These are phyloP conservation scores for Fraxinus greggii DNA, from an alignment of 305 asterid species.

Conservation along the genomic window DNA sequence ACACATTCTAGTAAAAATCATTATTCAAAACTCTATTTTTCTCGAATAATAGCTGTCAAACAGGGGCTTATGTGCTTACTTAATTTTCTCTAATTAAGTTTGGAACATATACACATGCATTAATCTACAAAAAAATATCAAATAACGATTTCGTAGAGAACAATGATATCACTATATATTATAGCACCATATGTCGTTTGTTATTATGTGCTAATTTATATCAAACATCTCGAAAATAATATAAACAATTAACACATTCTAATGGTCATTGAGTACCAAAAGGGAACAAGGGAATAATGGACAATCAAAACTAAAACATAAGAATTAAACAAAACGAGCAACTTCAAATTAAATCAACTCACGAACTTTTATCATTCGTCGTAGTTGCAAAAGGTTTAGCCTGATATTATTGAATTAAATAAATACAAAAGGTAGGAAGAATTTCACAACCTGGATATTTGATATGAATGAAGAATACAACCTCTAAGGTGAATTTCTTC, in stretches of 20 bases:
- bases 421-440: not conserved
- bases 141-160: too few relatives aligned
- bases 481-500: not conserved
- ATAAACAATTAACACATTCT: too few relatives aligned
- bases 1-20: too few relatives aligned
- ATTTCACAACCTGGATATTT: not conserved
- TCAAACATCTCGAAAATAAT: not conserved
- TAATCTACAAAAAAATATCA: too few relatives aligned
- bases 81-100: too few relatives aligned
- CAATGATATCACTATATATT: not conserved
- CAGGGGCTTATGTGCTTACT: too few relatives aligned
- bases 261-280: too few relatives aligned
- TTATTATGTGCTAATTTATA: too few relatives aligned
- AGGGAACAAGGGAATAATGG: not conserved
- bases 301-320: too few relatives aligned
- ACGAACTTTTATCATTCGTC: too few relatives aligned
- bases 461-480: not conserved
- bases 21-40: too few relatives aligned
- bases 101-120: not conserved
- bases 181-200: not conserved
- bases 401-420: not conserved
- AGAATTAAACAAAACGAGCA: not conserved
- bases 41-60: too few relatives aligned
- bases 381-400: not conserved
- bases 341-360: not conserved